These are phyloP conservation scores for Aspergillus bertholletiae DNA, from an alignment of 495 filamentous ascomycete species.

Conservation along the genomic window DNA sequence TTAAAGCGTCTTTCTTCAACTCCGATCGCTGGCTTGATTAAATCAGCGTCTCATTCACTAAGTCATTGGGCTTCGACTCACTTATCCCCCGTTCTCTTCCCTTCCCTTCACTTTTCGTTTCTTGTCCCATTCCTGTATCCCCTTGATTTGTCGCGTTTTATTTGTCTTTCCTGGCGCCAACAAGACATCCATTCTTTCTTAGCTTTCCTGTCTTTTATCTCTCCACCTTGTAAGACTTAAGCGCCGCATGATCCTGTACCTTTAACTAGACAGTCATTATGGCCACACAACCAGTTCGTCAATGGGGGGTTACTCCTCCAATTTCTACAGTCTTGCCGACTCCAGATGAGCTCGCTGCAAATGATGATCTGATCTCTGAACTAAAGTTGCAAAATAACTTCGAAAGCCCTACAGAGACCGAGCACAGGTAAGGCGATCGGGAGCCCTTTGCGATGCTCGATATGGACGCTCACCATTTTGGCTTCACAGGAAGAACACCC, in stretches of 20 bases:
- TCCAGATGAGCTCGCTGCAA: slow-evolving; percentile 65
- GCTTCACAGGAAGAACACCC: slow-evolving; percentile 44
- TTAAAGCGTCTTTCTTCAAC: too few species aligned
- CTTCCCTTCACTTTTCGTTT: not conserved
- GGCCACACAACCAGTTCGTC: slow-evolving; percentile 43
- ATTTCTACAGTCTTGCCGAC: slow-evolving; percentile 77
- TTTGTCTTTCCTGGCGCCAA: slow-evolving; percentile 1
- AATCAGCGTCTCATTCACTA: not conserved
- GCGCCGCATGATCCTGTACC: slow-evolving; percentile 10
- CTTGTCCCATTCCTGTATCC: not conserved
- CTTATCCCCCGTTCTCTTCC: not conserved
- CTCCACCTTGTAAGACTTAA: slow-evolving; percentile 17
- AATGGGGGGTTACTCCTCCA: slow-evolving; percentile 81
- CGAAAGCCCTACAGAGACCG: slow-evolving; percentile 73
- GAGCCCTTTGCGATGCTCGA: not conserved
- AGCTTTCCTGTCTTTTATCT: slow-evolving; percentile 20
- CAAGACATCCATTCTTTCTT: not conserved
- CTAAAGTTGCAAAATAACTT: slow-evolving; percentile 85
- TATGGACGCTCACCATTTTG: slow-evolving; percentile 2
- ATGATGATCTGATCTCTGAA: slow-evolving; percentile 75
- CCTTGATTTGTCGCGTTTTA: not conserved
- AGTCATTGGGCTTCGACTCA: not conserved
- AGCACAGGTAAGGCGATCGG: slow-evolving; percentile 58
- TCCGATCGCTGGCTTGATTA: too few species aligned
- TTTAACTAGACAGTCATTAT: slow-evolving; percentile 41